Evolutionary conservation across 768 basidiomycete species (phyloP), one percentile per base, ranked within the genome.

Genomic region (Crassisporium funariophilum): DNA sequence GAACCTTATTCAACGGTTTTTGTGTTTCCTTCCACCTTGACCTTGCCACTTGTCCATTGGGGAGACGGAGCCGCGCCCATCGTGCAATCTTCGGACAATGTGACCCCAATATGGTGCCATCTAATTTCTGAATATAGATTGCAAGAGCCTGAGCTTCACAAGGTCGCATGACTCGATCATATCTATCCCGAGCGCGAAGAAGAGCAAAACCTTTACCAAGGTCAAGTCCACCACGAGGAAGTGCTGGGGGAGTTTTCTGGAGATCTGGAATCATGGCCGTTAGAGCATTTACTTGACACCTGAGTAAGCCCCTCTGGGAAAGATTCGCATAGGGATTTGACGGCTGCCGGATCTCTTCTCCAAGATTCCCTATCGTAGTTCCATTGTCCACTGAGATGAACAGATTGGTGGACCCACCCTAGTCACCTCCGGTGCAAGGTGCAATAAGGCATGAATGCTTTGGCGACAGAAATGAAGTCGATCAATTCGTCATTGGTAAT

Each of bases 371-470:
- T n/a, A 64, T 67, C 1, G 55, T 49, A 0, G 46, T 38, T 70
- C 67, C 61, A 71, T 64, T 6, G 62, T 63, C 59, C 63, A 71
- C 35, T 67, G 62, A 2, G 62, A 53, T 7, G 25, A 47, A 6
- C 24, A 47, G 7, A 42, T 44, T 0, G 23, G 33, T 15, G 63
- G 27, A 13, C 27, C 27, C 7, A 29, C 13, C 7, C 27, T 7
- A 29, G 13, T 13, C 7, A 13, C 27, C 27, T 29, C 27, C 7
- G 27, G 27, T 29, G 8, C 27, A 7, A 29, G 13, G 13, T 29
- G 27, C 7, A 24, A 5, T 40, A 23, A 4, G n/a, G 39, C 39
- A 4, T 40, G 39, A 40, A 23, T 29, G 27, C 27, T 29, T 29
- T 29, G 27, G 27, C 27, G 27, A 29, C 7, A 7, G 13, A 29